Evolutionary conservation across 164 flowering plant genomes (phyloP).

Genomic region (Vitis rupestris): DNA sequence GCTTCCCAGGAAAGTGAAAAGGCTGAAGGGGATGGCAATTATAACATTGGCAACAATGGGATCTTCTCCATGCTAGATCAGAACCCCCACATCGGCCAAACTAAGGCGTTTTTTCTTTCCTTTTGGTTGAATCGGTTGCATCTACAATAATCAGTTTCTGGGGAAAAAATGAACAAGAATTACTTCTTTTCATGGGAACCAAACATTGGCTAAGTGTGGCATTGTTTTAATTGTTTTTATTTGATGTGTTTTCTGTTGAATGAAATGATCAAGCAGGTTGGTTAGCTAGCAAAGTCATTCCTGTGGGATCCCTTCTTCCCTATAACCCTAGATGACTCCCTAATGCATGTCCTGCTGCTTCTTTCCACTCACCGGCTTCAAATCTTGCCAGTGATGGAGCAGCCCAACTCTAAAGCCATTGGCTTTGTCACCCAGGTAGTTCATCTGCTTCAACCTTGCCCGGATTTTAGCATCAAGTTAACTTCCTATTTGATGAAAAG

Average conservation of each 20-base stretch:
- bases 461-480: too few species aligned
- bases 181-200: too few species aligned
- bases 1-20: slow-evolving; percentile 18
- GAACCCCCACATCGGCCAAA: slow-evolving; percentile 31
- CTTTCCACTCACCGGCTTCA: slow-evolving; percentile 38
- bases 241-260: not conserved
- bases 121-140: too few species aligned
- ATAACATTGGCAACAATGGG: not conserved
- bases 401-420: slow-evolving; percentile 13
- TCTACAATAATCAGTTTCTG: too few species aligned
- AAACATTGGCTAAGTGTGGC: too few species aligned
- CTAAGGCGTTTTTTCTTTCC: slow-evolving; percentile 30
- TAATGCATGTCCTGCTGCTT: slow-evolving; percentile 38
- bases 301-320: slow-evolving; percentile 49
- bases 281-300: slow-evolving; percentile 44
- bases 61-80: slow-evolving; percentile 35
- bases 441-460: not conserved
- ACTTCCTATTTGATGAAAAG: not conserved
- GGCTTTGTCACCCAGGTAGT: slow-evolving; percentile 43
- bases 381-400: slow-evolving; percentile 37
- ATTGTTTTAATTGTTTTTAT: not conserved
- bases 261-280: slow-evolving; percentile 23
- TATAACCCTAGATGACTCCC: slow-evolving; percentile 31
- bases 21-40: slow-evolving; percentile 3
- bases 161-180: too few species aligned